Base-by-base conservation (phyloP, 108 stramenopile genomes). In the Fistulifera pelliculosa region DNA sequence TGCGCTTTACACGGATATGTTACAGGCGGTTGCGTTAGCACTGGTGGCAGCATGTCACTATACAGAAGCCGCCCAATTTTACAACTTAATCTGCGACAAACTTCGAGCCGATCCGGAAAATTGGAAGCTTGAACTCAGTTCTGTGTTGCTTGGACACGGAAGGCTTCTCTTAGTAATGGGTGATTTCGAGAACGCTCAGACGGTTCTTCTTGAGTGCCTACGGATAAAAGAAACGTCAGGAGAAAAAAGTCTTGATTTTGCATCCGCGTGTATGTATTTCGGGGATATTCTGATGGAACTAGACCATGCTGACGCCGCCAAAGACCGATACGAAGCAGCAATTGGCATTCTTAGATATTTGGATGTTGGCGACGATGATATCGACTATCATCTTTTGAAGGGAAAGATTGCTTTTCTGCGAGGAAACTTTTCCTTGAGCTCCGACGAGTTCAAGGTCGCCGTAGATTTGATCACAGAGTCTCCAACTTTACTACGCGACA, bases 201-300 rank as follows among this genome's bases (percentile, higher is more conserved):
- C 38, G 52, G 58, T 52, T 49, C 42, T 69, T 57, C 66, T 39
- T 23, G 65, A 66, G 52, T 65, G 52, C 31, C 28, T 57, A 47
- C 65, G 52, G 58, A 69, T 54, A 67, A 74, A 65, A 57, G 54
- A 49, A 24, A 66, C 61, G 41, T 58, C 65, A 19, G 55, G 47
- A 16, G 60, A 64, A 49, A 55, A 42, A 18, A 65, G 71, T 41
- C 43, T 47, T 15, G 61, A 54, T 42, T 54, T 77, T 12, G 66
- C 67, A 2, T 38, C 52, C 27, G 59, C 64, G 7, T 60, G 69
- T 41, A 52, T 28, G 11, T 41, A 52, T 1, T 52, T 72, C 24
- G 80, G 73, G 11, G 74, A 75, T 48, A 45, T 77, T 23, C 60
- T 66, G 27, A 42, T 69, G 16, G 68, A 77, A 13, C 62, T 60